Conservation (phyloP, 2,329 filamentous ascomycete species). For the Geoglossum cookeanum region DNA sequence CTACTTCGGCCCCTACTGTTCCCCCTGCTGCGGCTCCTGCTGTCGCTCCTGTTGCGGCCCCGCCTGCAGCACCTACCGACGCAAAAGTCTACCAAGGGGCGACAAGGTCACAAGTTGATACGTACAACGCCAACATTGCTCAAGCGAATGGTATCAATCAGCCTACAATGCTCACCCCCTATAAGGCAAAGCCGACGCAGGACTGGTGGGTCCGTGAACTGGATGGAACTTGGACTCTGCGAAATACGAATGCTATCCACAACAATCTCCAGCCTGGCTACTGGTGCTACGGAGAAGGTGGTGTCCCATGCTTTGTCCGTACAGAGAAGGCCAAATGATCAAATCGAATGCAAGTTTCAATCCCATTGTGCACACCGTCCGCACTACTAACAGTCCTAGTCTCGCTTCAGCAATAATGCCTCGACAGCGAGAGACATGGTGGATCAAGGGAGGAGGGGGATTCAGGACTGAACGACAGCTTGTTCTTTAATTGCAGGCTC, state of each 20-base stretch:
- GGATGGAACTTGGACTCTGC: conserved; percentile 18
- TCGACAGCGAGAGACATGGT: too few species aligned
- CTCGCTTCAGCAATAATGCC: too few species aligned
- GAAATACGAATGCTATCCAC: conserved; percentile 16
- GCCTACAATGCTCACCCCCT: conserved; percentile 16
- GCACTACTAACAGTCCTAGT: background rate
- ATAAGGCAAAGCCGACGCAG: conserved; percentile 14
- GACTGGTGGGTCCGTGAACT: conserved; percentile 20
- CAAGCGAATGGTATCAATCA: conserved; percentile 10
- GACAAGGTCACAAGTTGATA: conserved; percentile 14
- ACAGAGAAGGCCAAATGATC: background rate
- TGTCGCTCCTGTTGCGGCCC: background rate
- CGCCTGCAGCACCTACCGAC: background rate
- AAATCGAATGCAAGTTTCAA: background rate
- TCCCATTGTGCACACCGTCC: background rate
- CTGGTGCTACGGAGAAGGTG: conserved; percentile 9
- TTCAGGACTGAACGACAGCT: too few species aligned
- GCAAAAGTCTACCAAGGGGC: conserved; percentile 8
- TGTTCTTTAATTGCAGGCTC: too few species aligned
- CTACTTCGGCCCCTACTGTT: background rate
- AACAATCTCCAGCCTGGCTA: conserved; percentile 15
- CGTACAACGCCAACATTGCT: conserved; percentile 15
- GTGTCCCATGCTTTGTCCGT: background rate
- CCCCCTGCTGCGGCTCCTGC: background rate
- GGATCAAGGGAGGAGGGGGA: too few species aligned